These are phyloP conservation scores for Fusarium sp. DNA, from an alignment of 2,329 filamentous ascomycete species.

Conservation along the genomic window DNA sequence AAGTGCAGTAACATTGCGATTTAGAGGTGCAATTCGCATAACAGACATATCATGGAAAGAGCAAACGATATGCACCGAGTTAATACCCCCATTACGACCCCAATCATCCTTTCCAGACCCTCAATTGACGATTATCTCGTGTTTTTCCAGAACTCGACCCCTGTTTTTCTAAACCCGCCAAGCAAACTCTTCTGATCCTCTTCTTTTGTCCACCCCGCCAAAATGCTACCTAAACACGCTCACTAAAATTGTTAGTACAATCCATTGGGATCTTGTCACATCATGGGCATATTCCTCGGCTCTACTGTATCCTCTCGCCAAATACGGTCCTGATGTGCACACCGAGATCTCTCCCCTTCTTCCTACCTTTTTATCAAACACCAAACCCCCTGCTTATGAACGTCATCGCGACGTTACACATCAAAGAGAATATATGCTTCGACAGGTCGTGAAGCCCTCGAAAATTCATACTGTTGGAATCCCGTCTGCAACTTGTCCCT, in stretches of 20 bases:
- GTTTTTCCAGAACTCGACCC: conserved; percentile 7
- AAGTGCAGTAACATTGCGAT: not conserved
- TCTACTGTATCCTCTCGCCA: conserved; percentile 14
- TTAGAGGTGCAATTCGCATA: not conserved
- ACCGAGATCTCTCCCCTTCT: conserved; percentile 41
- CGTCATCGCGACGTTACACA: conserved; percentile 39
- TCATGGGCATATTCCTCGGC: conserved; percentile 29
- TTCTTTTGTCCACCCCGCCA: conserved; percentile 45
- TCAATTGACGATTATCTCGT: conserved; percentile 22
- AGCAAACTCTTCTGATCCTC: conserved; percentile 18
- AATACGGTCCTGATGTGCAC: conserved; percentile 33
- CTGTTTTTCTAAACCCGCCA: conserved; percentile 12
- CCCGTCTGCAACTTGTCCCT: conserved; percentile 14
- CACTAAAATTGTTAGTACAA: conserved; percentile 32
- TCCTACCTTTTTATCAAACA: conserved; percentile 16
- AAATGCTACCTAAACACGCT: conserved; percentile 24
- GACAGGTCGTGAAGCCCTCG: conserved; percentile 3
- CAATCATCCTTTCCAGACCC: conserved; percentile 1
- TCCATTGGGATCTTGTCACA: conserved; percentile 21
- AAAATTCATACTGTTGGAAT: not conserved
- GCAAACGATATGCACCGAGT: not conserved
- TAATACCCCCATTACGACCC: not conserved
- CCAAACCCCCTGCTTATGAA: conserved; percentile 23
- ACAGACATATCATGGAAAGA: not conserved
- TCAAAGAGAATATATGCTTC: conserved; percentile 34